Conservation (phyloP, 2,329 filamentous ascomycete genomes). For the Phialocephala sp. region DNA sequence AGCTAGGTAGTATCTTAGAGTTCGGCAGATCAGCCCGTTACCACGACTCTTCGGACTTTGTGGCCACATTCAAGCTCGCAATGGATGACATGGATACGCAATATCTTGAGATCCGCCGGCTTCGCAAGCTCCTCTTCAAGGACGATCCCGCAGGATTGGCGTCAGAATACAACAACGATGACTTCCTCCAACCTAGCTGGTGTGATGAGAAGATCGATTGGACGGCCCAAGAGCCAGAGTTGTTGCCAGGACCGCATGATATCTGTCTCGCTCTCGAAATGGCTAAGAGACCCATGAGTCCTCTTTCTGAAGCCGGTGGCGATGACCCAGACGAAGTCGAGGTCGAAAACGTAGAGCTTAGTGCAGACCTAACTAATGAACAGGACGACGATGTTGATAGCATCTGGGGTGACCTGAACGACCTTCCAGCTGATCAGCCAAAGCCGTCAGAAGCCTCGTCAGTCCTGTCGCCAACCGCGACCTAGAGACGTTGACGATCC, state of each 20-base stretch:
- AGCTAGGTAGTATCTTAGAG: background rate
- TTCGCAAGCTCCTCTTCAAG: conserved; percentile 13
- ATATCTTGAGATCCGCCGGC: conserved; percentile 18
- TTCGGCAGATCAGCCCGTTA: no score
- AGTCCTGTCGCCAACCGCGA: background rate
- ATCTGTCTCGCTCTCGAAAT: background rate
- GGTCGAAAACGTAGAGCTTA: background rate
- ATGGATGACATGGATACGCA: conserved; percentile 26
- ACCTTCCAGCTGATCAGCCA: background rate
- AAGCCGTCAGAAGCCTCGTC: background rate
- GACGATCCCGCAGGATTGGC: background rate
- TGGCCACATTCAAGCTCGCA: background rate
- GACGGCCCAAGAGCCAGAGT: background rate
- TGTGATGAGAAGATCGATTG: background rate
- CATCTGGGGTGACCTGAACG: conserved; percentile 1
- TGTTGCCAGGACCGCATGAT: background rate
- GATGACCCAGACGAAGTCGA: background rate
- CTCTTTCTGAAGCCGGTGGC: background rate
- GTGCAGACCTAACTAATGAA: background rate
- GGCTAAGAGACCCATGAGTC: background rate
- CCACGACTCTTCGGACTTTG: background rate
- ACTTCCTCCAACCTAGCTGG: background rate
- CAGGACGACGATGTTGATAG: background rate
- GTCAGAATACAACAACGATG: background rate
- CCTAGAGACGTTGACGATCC: no score